Base-by-base conservation (phyloP, 208 protist genomes). In the Crithidia thermophila region DNA sequence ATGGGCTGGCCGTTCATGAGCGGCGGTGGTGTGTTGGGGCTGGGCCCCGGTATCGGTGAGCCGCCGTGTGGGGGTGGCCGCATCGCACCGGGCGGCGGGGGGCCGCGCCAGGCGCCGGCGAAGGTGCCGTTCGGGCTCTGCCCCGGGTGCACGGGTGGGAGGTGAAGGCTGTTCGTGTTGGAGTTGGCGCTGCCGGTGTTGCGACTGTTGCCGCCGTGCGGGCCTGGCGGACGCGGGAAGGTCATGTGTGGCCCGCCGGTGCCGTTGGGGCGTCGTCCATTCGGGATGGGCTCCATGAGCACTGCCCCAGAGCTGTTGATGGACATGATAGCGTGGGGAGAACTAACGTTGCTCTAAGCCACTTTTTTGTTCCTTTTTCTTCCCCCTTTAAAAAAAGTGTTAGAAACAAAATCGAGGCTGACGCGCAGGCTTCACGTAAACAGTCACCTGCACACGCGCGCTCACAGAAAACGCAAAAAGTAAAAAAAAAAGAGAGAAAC, bases 271-370 rank as follows among this genome's bases (percentile, higher is more conserved):
- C 40, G 21, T 9, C 49, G 57, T 9, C 20, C 18, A 18, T 20
- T 14, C 8, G 30, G 30, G 4, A 51, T 1, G 13, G 36, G 33
- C 33, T 64, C 42, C 52, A 61, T 61, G 2, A 61, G 42, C 1
- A 52, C 20, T 3, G 55, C 36, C 4, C 46, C 67, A 31, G 67
- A 59, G 39, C 46, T 7, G 50, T 67, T 65, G 20, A 40, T 49
- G 18, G 62, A 34, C 47, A 36, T 59, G 39, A 43, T 43, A 10
- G 39, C n/a, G n/a, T n/a, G n/a, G n/a, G n/a, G n/a, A n/a, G n/a
- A n/a, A n/a, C n/a, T n/a, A n/a, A n/a, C n/a, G n/a, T n/a, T n/a
- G n/a, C n/a, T n/a, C n/a, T n/a, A n/a, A n/a, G n/a, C n/a, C n/a
- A n/a, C n/a, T n/a, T n/a, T n/a, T n/a, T n/a, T n/a, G n/a, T n/a